Evolutionary conservation across 805 yeast species (phyloP).

Genomic region (Saccharomycopsis vini): DNA sequence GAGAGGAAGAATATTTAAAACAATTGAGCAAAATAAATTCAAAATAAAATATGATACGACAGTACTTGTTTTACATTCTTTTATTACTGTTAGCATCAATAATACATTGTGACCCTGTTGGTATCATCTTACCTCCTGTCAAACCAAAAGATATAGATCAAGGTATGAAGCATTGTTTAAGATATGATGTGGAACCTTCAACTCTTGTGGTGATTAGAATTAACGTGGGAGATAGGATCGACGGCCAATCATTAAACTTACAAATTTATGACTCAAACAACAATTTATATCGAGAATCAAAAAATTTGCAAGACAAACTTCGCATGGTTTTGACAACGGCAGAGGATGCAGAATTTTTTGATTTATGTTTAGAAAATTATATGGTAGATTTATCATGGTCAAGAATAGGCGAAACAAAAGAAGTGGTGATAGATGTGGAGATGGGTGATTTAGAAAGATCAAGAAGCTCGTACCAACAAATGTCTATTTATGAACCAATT

Average conservation of each 20-base stretch:
- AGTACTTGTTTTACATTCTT: no score
- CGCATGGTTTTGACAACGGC: conserved; percentile 14
- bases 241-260: conserved; percentile 13
- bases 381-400: conserved; percentile 30
- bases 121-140: conserved; percentile 12
- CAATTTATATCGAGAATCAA: conserved; percentile 10
- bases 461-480: conserved; percentile 9
- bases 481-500: conserved; percentile 13
- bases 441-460: conserved; percentile 9
- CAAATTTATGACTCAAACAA: conserved; percentile 4
- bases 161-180: conserved; percentile 6
- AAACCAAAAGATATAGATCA: conserved; percentile 10
- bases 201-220: conserved; percentile 12
- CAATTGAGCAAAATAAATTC: no score
- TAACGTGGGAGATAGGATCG: conserved; percentile 9
- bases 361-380: conserved; percentile 26
- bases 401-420: conserved; percentile 22
- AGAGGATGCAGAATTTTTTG: conserved; percentile 13
- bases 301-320: conserved; percentile 8
- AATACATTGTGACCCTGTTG: no score
- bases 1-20: no score
- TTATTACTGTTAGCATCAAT: no score
- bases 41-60: no score
- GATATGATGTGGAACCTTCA: conserved; percentile 5
- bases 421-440: conserved; percentile 20